These are phyloP conservation scores for Myriosclerotinia duriaeana DNA, from an alignment of 2,329 filamentous ascomycete genomes.

Conservation along the genomic window DNA sequence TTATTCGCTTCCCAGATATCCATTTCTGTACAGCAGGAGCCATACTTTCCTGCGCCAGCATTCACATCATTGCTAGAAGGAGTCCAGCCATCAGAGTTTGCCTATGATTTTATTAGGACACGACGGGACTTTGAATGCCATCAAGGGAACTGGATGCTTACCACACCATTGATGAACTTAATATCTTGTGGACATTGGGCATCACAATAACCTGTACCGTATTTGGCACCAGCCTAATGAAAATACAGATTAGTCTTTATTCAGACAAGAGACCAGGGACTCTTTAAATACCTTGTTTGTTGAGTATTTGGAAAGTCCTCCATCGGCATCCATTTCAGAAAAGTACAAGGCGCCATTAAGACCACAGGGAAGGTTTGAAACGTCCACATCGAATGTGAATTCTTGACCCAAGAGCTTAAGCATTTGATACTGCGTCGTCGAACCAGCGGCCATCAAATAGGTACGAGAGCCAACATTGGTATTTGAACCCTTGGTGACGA, in stretches of 20 bases:
- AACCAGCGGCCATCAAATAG: constrained; percentile 61
- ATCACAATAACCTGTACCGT: constrained; percentile 37
- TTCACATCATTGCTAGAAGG: constrained; percentile 51
- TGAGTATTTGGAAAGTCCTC: constrained; percentile 53
- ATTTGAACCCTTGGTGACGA: constrained; percentile 51
- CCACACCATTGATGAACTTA: constrained; percentile 54
- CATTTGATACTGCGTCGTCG: constrained; percentile 59
- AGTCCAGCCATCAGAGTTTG: constrained; percentile 55
- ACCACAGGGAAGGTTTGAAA: constrained; percentile 67
- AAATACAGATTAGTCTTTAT: neutral
- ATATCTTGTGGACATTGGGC: constrained; percentile 35
- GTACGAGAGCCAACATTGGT: constrained; percentile 56
- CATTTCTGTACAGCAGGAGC: constrained; percentile 68
- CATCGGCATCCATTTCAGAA: constrained; percentile 61
- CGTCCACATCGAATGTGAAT: constrained; percentile 72
- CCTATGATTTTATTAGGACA: constrained; percentile 40
- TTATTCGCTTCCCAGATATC: constrained; percentile 66
- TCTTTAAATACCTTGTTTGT: constrained; percentile 45
- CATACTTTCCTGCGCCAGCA: constrained; percentile 53
- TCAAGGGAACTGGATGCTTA: constrained; percentile 34
- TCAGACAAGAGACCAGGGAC: too few species aligned
- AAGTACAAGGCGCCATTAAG: constrained; percentile 73
- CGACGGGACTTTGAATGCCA: constrained; percentile 3
- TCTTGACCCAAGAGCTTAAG: constrained; percentile 66
- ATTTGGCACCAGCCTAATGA: constrained; percentile 50